These are phyloP conservation scores for Aristolochia contorta DNA, from an alignment of 164 flowering plant species.

Conservation along the genomic window DNA sequence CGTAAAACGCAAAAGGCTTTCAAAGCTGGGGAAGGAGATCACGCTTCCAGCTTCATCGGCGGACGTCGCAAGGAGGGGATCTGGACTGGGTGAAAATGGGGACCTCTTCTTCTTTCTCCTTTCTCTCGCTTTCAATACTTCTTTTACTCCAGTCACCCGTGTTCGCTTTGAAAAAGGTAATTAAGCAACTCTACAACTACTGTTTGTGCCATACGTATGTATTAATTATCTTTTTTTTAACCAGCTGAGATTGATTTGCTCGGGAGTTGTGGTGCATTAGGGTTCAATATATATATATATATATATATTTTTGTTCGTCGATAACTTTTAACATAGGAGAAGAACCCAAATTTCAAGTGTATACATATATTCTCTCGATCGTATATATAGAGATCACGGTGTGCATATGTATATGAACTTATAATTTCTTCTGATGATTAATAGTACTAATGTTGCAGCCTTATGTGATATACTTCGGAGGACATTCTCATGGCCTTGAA, in stretches of 20 bases:
- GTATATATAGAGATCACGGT: too few species aligned
- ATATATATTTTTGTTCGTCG: too few species aligned
- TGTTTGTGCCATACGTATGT: neutral
- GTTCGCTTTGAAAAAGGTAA: slow-evolving; percentile 36
- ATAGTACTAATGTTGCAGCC: slow-evolving; percentile 26
- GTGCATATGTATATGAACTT: neutral
- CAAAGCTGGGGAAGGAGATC: neutral
- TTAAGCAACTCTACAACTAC: neutral
- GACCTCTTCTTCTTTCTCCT: slow-evolving; percentile 16
- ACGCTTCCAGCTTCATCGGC: neutral
- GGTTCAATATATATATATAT: too few species aligned
- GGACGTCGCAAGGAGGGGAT: too few species aligned
- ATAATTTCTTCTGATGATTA: neutral
- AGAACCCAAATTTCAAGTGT: neutral
- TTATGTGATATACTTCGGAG: slow-evolving; percentile 65
- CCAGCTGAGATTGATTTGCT: neutral
- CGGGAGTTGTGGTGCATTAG: neutral
- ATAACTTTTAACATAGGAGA: too few species aligned
- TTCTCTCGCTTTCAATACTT: neutral
- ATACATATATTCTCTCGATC: neutral
- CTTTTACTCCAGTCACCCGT: slow-evolving; percentile 28
- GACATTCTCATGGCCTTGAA: slow-evolving; percentile 31
- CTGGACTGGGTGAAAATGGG: too few species aligned
- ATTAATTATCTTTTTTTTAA: neutral
- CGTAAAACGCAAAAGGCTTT: too few species aligned